A percentile compares a stretch with the other conserved stretches of the same genome.
Conservation (phyloP, 1,284 basidiomycete genomes). For the Cryptococcus deneoformans region DNA sequence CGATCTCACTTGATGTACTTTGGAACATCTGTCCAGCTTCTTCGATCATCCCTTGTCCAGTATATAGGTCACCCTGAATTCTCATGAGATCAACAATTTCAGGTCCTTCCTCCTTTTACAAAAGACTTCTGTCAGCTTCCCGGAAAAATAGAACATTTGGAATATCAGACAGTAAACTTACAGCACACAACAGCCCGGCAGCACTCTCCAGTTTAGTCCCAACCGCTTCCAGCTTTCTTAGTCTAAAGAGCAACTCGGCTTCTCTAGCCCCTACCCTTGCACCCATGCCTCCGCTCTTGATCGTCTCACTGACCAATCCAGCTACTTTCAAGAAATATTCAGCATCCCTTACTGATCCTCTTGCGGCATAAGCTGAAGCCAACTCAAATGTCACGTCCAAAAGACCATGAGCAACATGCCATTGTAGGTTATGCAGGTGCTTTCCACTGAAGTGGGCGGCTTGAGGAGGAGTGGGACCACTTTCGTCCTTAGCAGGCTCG, state of each 20-base stretch:
- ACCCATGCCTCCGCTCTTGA: slow-evolving; percentile 63
- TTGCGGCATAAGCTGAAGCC: slow-evolving; percentile 59
- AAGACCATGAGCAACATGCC: slow-evolving; percentile 56
- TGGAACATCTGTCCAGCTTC: slow-evolving; percentile 53
- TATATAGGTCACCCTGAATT: slow-evolving; percentile 55
- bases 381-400: slow-evolving; percentile 64
- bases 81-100: slow-evolving; percentile 64
- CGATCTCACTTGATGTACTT: slow-evolving; percentile 32
- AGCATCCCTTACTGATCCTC: slow-evolving; percentile 76
- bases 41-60: slow-evolving; percentile 54
- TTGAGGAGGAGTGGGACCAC: slow-evolving; percentile 24
- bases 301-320: slow-evolving; percentile 61
- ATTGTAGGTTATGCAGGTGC: slow-evolving; percentile 62
- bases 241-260: slow-evolving; percentile 65
- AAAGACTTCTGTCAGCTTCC: neutral
- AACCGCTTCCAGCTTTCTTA: slow-evolving; percentile 60
- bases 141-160: neutral
- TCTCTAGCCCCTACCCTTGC: slow-evolving; percentile 63
- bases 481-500: slow-evolving; percentile 35
- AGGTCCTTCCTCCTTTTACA: slow-evolving; percentile 28
- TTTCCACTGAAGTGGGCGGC: slow-evolving; percentile 24
- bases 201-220: slow-evolving; percentile 58
- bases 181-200: slow-evolving; percentile 33
- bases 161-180: slow-evolving; percentile 14
- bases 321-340: slow-evolving; percentile 77